phyloP scores from a whole-genome alignment of 257 asterid species.

The Craterostigma plantagineum region DNA sequence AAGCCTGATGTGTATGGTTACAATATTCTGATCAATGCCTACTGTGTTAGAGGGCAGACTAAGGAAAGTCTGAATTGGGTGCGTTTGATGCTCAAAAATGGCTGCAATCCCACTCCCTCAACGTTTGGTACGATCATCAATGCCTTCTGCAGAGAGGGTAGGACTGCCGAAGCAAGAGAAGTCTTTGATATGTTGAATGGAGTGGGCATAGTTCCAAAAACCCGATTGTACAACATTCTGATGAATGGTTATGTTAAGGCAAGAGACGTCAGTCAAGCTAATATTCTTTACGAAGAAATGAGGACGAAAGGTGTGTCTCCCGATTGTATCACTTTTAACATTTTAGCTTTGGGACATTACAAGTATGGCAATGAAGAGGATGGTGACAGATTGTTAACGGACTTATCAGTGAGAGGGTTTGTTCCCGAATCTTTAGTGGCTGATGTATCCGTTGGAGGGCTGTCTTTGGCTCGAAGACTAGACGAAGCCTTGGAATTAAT shows the following conservation, averaged over 20 bases:
- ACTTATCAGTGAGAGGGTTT: conserved; percentile 21
- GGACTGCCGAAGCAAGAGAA: conserved; percentile 50
- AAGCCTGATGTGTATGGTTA: conserved; percentile 49
- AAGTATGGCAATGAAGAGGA: conserved; percentile 56
- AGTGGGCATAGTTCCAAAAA: conserved; percentile 39
- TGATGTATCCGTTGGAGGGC: conserved; percentile 41
- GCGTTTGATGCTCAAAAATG: conserved; percentile 48
- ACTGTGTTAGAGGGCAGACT: conserved; percentile 60
- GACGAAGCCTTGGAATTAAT: conserved; percentile 54
- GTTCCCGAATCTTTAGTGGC: conserved; percentile 25
- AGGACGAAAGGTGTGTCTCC: conserved; percentile 43
- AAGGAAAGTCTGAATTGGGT: conserved; percentile 39
- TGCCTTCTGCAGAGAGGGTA: conserved; percentile 78
- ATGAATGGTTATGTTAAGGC: conserved; percentile 87
- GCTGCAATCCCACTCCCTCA: conserved; percentile 42
- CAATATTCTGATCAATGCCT: conserved; percentile 70
- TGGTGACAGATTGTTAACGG: conserved; percentile 27
- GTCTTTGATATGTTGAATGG: conserved; percentile 43
- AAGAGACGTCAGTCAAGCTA: conserved; percentile 45
- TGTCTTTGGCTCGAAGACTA: conserved; percentile 71
- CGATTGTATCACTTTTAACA: conserved; percentile 65
- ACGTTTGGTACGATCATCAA: conserved; percentile 47
- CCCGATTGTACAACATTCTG: conserved; percentile 38
- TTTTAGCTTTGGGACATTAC: conserved; percentile 60
- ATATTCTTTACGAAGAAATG: conserved; percentile 60